Conservation (phyloP, 768 basidiomycete genomes). For the Pisolithus sp. region DNA sequence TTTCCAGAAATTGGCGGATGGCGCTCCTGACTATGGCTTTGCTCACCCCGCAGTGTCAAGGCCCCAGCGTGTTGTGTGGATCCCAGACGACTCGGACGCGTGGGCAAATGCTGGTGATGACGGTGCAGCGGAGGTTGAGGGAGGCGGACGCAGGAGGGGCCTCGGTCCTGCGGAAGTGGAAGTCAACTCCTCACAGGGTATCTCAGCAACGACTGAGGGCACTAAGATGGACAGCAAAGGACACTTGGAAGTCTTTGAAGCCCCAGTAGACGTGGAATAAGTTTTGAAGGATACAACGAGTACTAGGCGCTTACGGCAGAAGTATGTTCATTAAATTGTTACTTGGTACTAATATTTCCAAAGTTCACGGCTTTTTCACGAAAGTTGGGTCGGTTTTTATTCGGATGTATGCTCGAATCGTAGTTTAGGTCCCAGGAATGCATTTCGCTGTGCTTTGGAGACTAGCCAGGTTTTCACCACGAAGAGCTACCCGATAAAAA, state of each 20-base stretch:
- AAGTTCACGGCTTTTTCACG: too few species aligned
- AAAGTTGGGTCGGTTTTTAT: not conserved
- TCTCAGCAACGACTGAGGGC: constrained; percentile 42
- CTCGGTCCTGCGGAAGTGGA: constrained; percentile 56
- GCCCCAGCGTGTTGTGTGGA: constrained; percentile 78
- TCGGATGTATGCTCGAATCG: not conserved
- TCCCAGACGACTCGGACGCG: constrained; percentile 62
- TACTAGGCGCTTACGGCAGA: not conserved
- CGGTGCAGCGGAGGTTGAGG: not conserved
- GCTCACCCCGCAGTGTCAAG: constrained; percentile 77
- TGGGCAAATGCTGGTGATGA: constrained; percentile 4
- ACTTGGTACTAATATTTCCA: not conserved
- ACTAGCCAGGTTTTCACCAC: too few species aligned
- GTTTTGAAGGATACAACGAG: constrained; percentile 14
- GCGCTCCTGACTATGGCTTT: constrained; percentile 56
- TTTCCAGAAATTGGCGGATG: constrained; percentile 22
- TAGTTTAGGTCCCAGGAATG: too few species aligned
- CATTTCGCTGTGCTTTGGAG: too few species aligned
- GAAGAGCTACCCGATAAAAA: not conserved
- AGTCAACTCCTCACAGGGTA: constrained; percentile 45
- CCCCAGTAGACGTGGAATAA: constrained; percentile 24
- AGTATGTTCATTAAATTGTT: not conserved
- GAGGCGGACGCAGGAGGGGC: constrained; percentile 22
- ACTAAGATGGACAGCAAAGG: constrained; percentile 61
- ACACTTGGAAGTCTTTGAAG: constrained; percentile 31